Evolutionary conservation across 164 flowering plant species (phyloP), one percentile per base, ranked within the genome.

Genomic region (Hamamelis virginiana): DNA sequence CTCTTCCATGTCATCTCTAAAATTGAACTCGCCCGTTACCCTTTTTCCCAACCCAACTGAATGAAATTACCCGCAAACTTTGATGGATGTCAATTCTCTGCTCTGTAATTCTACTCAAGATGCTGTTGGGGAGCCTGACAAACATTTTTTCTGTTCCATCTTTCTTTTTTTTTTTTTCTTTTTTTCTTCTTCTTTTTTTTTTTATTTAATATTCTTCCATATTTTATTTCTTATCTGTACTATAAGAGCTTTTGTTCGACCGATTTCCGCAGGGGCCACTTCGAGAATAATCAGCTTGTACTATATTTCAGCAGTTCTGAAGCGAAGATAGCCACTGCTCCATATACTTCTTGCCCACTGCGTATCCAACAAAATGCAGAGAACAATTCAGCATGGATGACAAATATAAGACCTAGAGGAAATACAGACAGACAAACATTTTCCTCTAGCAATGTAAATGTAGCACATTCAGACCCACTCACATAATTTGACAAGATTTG

Each of bases 311-410:
- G 55, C 64, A 64, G 62, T 69, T 69, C 69, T 75, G 82, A 64
- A 83, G 84, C 48, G 86, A 81, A 66, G 83, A 79, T 55, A 83
- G 82, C 83, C 83, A 79, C 69, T 80, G 80, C 58, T 81, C 81
- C 75, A 83, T 67, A 38, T 66, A 75, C 57, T 79, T 79, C 71
- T 73, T 73, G 26, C 84, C 77, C 41, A 79, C 84, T 81, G 83
- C 74, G 67, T 12, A 25, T 38, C 26, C 25, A 70, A 23, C 62
- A 66, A 51, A 72, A 59, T 44, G 16, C 22, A 63, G 26, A 33
- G 64, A 63, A 48, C 67, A 57, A 59, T 15, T 15, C 22, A 61
- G 1, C 27, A 22, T 5, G 1, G 28, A 59, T 47, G 0, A 33
- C 28, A 44, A 51, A 28, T 23, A 8, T 3, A 8, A 44, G 19